phyloP scores from a whole-genome alignment of 2,329 filamentous ascomycete genomes.

The Boeremia lycopersici region DNA sequence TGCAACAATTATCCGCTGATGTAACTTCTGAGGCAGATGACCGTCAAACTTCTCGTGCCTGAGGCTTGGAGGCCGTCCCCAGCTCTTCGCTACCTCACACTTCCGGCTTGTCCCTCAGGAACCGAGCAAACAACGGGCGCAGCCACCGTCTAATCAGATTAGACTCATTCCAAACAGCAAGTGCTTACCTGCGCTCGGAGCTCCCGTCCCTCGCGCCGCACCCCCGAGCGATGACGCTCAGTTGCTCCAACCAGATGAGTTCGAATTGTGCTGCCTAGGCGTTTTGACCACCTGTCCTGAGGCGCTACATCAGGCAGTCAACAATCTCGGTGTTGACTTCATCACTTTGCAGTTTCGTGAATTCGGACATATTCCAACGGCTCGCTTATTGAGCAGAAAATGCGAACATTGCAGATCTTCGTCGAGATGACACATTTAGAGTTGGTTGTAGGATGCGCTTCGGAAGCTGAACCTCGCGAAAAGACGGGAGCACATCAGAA shows the following conservation, averaged over 20 bases:
- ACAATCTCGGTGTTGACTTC: conserved; percentile 16
- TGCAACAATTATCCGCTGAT: conserved; percentile 24
- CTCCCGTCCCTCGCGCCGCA: conserved; percentile 28
- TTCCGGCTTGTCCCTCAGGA: conserved; percentile 37
- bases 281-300: conserved; percentile 20
- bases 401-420: conserved; percentile 13
- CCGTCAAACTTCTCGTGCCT: conserved; percentile 33
- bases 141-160: conserved; percentile 39
- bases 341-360: conserved; percentile 2
- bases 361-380: conserved; percentile 8
- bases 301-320: conserved; percentile 17
- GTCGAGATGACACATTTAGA: not conserved
- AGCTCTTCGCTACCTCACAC: conserved; percentile 21
- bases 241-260: conserved; percentile 32
- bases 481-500: conserved; percentile 19
- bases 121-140: conserved; percentile 17
- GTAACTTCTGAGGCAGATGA: conserved; percentile 39
- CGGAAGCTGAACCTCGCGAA: conserved; percentile 23
- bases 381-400: not conserved
- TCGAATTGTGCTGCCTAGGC: conserved; percentile 42
- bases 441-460: conserved; percentile 5
- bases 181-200: conserved; percentile 23
- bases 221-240: conserved; percentile 21
- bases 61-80: conserved; percentile 22
- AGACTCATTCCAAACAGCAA: conserved; percentile 23